Evolutionary conservation across 495 filamentous ascomycete species (phyloP), one percentile per base, ranked within the genome.

Genomic region (Amniculicola lignicola): DNA sequence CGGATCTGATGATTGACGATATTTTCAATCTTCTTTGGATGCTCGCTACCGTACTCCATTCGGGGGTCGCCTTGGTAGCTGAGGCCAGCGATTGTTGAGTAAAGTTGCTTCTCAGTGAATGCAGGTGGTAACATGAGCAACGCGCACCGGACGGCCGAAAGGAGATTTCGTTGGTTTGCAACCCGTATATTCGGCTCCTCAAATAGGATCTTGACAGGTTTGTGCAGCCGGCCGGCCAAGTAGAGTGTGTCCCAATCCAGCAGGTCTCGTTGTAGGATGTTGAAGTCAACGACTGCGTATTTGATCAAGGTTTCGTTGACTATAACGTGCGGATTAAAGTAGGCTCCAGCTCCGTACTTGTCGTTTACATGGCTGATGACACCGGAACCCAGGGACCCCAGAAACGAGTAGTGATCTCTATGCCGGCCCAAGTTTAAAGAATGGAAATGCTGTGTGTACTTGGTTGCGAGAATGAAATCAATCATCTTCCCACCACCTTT

Each of bases 221-320:
- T 98, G 27, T 98, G 93, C 36, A 98, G 73, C 35, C 93, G 88
- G 1, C 93, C 93, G 19, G 93, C 93, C 22, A 98, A 79, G 68
- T 97, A 98, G 35, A 98, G 74, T 0, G 88, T 95, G 47, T 91
- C 82, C 93, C 93, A 98, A 59, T 88, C 79, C 16, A 79, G 84
- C 42, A 98, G 79, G 67, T 98, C 93, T 16, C 74, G 77, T 61
- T 85, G 88, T n/a, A 98, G 73, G 0, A 89, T 96, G 62, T 88
- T 81, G 46, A 96, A 72, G 63, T 94, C 95, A 9, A 96, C 93
- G 2, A 98, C 92, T 15, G 91, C 93, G 63, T 98, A 98, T 71
- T 98, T 98, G 68, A 98, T 93, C 65, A 96, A 71, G 14, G 88
- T 95, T 23, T 94, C 93, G 65, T 96, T 95, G n/a, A 97, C 83